Conservation (phyloP, 768 basidiomycete genomes). For the Baorangia bicolor region DNA sequence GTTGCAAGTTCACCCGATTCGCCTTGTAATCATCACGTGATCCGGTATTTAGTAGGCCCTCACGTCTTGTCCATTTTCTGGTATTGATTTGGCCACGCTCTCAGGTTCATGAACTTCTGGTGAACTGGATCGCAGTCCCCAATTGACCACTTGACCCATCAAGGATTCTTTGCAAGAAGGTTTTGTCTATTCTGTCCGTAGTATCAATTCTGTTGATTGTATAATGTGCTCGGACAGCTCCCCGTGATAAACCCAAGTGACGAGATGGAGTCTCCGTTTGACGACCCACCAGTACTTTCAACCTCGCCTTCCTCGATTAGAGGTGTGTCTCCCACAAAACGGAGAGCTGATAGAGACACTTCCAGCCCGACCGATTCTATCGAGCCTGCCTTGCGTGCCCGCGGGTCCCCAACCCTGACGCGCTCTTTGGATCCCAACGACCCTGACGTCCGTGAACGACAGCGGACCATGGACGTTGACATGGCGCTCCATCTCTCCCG, state of each 20-base stretch:
- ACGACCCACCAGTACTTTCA: conserved; percentile 33
- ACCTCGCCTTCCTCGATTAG: conserved; percentile 44
- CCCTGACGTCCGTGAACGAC: conserved; percentile 77
- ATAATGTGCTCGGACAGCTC: conserved; percentile 1
- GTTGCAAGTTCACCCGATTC: no score
- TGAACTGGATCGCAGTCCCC: background rate
- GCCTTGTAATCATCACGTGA: conserved; percentile 13
- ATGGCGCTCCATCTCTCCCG: conserved; percentile 82
- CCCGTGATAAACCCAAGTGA: background rate
- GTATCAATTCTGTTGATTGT: background rate
- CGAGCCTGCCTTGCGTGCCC: conserved; percentile 41
- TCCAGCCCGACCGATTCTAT: conserved; percentile 41
- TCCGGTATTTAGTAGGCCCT: background rate
- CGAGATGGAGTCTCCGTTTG: conserved; percentile 40
- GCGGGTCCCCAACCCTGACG: conserved; percentile 60
- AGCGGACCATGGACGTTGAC: conserved; percentile 92
- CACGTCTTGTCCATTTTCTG: no score
- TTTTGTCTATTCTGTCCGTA: conserved; percentile 5
- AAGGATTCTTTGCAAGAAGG: conserved; percentile 8
- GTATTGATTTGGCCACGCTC: background rate
- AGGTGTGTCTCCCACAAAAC: conserved; percentile 40
- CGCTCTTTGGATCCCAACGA: conserved; percentile 69
- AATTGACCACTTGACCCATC: background rate
- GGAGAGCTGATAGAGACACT: conserved; percentile 33
- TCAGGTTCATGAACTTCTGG: conserved; percentile 1